phyloP scores from a whole-genome alignment of 345 rosid genomes.

The Kernera saxatilis region DNA sequence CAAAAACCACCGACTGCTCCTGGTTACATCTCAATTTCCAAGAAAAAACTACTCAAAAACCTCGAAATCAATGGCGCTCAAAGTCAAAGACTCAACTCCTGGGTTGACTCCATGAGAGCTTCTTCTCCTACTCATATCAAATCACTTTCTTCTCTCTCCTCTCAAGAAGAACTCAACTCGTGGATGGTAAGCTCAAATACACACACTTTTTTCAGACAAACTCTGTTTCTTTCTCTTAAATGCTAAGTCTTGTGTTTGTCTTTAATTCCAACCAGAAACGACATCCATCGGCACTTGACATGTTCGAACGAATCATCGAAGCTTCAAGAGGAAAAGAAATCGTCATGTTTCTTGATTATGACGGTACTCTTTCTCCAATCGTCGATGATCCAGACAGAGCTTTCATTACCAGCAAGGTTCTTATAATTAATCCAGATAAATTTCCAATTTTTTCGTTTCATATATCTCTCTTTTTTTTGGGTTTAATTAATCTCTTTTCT shows the following conservation, averaged over 20 bases:
- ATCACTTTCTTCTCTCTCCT: slow-evolving; percentile 43
- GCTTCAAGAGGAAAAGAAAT: slow-evolving; percentile 81
- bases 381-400: slow-evolving; percentile 91
- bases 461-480: background rate
- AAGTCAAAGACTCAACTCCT: slow-evolving; percentile 50
- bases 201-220: background rate
- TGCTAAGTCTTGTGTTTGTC: background rate
- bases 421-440: background rate
- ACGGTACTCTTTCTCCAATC: slow-evolving; percentile 95
- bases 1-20: slow-evolving; percentile 75
- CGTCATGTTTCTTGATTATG: slow-evolving; percentile 91
- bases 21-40: slow-evolving; percentile 44
- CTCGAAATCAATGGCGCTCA: slow-evolving; percentile 52
- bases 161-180: slow-evolving; percentile 40
- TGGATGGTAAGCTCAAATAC: slow-evolving; percentile 52
- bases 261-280: slow-evolving; percentile 33
- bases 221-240: background rate
- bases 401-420: slow-evolving; percentile 80
- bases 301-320: slow-evolving; percentile 62
- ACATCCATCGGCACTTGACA: slow-evolving; percentile 83
- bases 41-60: slow-evolving; percentile 46
- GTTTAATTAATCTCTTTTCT: background rate
- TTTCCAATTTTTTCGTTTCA: background rate
- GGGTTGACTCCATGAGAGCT: slow-evolving; percentile 90
- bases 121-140: slow-evolving; percentile 87